These are phyloP conservation scores for Tylopilus intermedius DNA, from an alignment of 768 basidiomycete genomes.

Conservation along the genomic window DNA sequence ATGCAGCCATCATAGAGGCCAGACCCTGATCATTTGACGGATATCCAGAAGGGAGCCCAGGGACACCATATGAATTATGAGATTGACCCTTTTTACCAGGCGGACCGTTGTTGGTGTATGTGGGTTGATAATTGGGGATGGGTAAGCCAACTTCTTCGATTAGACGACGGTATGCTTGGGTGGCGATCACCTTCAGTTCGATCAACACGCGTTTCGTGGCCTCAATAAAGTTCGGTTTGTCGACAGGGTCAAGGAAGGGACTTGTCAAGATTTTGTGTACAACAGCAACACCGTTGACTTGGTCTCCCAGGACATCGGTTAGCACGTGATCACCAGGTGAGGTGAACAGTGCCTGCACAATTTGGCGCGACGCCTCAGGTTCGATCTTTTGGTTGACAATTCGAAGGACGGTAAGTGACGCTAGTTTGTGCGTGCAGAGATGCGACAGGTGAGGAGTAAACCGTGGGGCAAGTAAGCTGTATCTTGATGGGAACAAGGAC, in stretches of 20 bases:
- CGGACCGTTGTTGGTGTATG: constrained; percentile 59
- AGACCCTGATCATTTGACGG: constrained; percentile 79
- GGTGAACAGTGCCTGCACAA: constrained; percentile 88
- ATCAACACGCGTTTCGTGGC: constrained; percentile 88
- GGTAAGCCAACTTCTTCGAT: constrained; percentile 94
- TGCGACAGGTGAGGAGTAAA: constrained; percentile 96
- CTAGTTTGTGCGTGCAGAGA: constrained; percentile 95
- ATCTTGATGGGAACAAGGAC: constrained; percentile 92
- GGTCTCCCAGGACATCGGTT: constrained; percentile 91
- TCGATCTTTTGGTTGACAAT: constrained; percentile 97
- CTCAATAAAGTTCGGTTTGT: constrained; percentile 69
- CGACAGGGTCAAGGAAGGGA: constrained; percentile 69
- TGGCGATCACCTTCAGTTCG: constrained; percentile 88
- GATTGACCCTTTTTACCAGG: constrained; percentile 54
- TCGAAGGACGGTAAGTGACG: constrained; percentile 88
- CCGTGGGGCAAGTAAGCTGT: constrained; percentile 88
- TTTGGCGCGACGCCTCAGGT: constrained; percentile 77
- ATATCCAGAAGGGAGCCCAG: constrained; percentile 74
- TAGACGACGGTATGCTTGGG: constrained; percentile 87
- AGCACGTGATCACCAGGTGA: constrained; percentile 86
- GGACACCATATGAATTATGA: constrained; percentile 58
- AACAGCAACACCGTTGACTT: constrained; percentile 92
- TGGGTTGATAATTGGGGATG: constrained; percentile 81
- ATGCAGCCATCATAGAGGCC: constrained; percentile 88
- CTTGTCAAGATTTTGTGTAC: constrained; percentile 90